phyloP scores from a whole-genome alignment of 768 basidiomycete species.

The Tricholomella constricta region DNA sequence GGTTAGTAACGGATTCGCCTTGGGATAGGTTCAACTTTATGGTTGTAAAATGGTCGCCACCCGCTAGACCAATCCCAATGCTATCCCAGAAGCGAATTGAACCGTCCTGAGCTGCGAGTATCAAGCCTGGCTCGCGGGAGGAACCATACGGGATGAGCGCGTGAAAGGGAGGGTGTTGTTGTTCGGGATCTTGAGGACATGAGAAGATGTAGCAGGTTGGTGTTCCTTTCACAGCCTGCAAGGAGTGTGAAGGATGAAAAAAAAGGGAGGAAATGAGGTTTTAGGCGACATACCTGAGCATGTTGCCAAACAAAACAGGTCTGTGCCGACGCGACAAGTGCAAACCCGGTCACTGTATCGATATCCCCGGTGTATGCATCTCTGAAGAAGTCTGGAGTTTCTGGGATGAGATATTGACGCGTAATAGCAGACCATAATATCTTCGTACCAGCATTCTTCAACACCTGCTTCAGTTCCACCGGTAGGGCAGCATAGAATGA shows the following conservation, averaged over 20 bases:
- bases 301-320: slow-evolving; percentile 88
- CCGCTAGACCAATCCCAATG: slow-evolving; percentile 80
- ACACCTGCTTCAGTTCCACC: slow-evolving; percentile 70
- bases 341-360: slow-evolving; percentile 72
- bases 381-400: slow-evolving; percentile 58
- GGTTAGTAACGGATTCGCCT: slow-evolving; percentile 64
- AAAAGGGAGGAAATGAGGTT: background rate
- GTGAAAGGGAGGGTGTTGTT: slow-evolving; percentile 49
- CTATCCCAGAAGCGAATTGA: slow-evolving; percentile 87
- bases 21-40: slow-evolving; percentile 48
- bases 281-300: slow-evolving; percentile 51
- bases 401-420: background rate
- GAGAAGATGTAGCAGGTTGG: slow-evolving; percentile 85
- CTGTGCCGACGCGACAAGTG: slow-evolving; percentile 67
- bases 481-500: slow-evolving; percentile 72
- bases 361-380: slow-evolving; percentile 72
- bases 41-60: slow-evolving; percentile 66
- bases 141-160: slow-evolving; percentile 68
- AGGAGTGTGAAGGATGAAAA: slow-evolving; percentile 2
- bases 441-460: slow-evolving; percentile 65
- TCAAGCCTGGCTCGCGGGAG: slow-evolving; percentile 83
- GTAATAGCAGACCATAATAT: background rate
- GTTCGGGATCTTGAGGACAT: slow-evolving; percentile 54
- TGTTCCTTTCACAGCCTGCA: slow-evolving; percentile 62
- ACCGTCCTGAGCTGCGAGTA: slow-evolving; percentile 73